These are phyloP conservation scores for Canariomyces notabilis DNA, from an alignment of 2,329 filamentous ascomycete genomes.

Conservation along the genomic window DNA sequence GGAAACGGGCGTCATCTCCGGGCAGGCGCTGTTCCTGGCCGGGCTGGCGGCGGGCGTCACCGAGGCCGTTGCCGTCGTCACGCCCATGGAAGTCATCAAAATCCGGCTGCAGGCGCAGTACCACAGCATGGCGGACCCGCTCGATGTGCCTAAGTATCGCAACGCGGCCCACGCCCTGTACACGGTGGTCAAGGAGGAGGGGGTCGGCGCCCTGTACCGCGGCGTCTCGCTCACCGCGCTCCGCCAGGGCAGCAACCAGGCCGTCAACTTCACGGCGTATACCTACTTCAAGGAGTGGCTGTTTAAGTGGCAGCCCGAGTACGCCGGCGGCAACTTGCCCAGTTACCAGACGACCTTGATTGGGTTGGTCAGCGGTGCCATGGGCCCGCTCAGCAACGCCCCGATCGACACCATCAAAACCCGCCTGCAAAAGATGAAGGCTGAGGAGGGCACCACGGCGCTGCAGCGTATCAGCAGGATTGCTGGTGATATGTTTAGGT, in stretches of 20 bases:
- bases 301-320: constrained; percentile 66
- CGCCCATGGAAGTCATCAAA: constrained; percentile 99
- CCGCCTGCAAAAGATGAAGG: constrained; percentile 82
- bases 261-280: constrained; percentile 98
- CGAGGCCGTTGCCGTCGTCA: constrained; percentile 93
- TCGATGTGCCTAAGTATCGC: constrained; percentile 94
- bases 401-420: constrained; percentile 99
- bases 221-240: constrained; percentile 91
- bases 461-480: constrained; percentile 74
- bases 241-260: constrained; percentile 93
- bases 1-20: constrained; percentile 61
- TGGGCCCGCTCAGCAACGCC: constrained; percentile 93
- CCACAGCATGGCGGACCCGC: constrained; percentile 94
- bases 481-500: constrained; percentile 78
- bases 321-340: constrained; percentile 61
- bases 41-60: constrained; percentile 91
- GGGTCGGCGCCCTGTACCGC: constrained; percentile 79
- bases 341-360: constrained; percentile 88
- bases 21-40: constrained; percentile 63
- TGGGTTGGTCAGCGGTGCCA: constrained; percentile 84
- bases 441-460: constrained; percentile 74
- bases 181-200: constrained; percentile 90
- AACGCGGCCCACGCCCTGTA: constrained; percentile 81
- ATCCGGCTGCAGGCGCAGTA: constrained; percentile 97
- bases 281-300: constrained; percentile 82